Base-by-base conservation (phyloP, 208 protist species). In the Acanthamoeba castellanii region DNA sequence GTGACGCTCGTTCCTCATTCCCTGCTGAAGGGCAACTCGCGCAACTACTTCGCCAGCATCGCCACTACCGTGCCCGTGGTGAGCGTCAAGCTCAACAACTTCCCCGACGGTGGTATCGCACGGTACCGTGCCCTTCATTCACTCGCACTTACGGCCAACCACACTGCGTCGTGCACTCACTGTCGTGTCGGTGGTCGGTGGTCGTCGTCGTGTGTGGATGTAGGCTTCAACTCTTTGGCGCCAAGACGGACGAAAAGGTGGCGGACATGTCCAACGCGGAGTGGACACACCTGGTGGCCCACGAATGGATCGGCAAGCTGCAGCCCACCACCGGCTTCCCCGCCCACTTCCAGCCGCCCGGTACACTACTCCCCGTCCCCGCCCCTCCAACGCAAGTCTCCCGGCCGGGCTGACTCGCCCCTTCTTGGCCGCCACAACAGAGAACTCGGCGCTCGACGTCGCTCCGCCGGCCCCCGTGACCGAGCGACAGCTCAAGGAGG, bases 21-120 rank as follows among this genome's bases (percentile, higher is more conserved):
- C 16, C 59, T 92, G 37, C 87, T 92, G 22, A 70, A 74, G 61
- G 59, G 59, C 59, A 92, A 92, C 87, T 70, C 87, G 59, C 50
- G 87, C 30, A 92, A 92, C 47, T 92, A 92, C 42, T 92, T 92
- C 27, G 32, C 55, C 16, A 92, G 59, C 59, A 76, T 92, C 25
- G 37, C 37, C 59, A 92, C 87, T 2, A 92, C 34, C 30, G 61
- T 92, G 37, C 59, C 87, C 22, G 87, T 92, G 55, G 25, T 50
- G 25, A 25, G 18, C 64, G 37, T 92, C 42, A n/a, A 45, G 18
- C 59, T 92, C 34, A 76, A 74, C 64, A 92, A 74, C 87, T 92
- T 52, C 61, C 87, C 87, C 37, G 87, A 92, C 27, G 87, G 87
- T 2, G 87, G 87, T 55, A 92, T 92, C 37, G 87, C 87, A 47